These are phyloP conservation scores for Funneliformis caledonium DNA, from an alignment of 371 early-diverging fungal species.

Conservation along the genomic window DNA sequence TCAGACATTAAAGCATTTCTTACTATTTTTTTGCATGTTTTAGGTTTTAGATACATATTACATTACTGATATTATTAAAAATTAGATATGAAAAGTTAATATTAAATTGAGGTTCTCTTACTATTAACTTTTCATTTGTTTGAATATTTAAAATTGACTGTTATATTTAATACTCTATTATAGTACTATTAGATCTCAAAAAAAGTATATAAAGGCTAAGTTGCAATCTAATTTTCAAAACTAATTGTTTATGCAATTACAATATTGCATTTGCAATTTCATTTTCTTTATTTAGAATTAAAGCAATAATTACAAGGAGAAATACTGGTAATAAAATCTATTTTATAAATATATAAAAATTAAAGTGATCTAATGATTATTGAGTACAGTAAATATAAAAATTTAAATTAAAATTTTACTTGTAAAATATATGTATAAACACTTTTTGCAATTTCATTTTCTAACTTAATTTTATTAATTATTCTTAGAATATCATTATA, in stretches of 20 bases:
- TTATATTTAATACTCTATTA: not conserved
- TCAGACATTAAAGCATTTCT: not conserved
- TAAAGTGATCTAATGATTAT: too few species aligned
- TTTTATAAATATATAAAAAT: not conserved
- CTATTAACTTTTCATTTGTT: not conserved
- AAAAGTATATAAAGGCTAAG: not conserved
- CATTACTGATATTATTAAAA: not conserved
- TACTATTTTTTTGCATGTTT: not conserved
- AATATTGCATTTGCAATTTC: not conserved
- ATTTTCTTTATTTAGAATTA: conserved; percentile 6
- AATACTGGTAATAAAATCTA: not conserved
- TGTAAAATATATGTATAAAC: not conserved
- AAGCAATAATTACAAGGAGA: not conserved
- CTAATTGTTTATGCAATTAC: not conserved
- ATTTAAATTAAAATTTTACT: not conserved
- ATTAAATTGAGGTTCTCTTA: not conserved
- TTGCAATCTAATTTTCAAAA: not conserved
- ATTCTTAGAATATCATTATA: too few species aligned
- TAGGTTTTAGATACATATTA: not conserved
- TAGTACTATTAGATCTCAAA: not conserved
- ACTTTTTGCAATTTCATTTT: too few species aligned
- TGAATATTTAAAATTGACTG: not conserved
- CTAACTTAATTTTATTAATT: too few species aligned
- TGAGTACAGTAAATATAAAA: too few species aligned
- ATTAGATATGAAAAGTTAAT: not conserved